These are phyloP conservation scores for Nakazawaea pomicola DNA, from an alignment of 805 yeast genomes.

Conservation along the genomic window DNA sequence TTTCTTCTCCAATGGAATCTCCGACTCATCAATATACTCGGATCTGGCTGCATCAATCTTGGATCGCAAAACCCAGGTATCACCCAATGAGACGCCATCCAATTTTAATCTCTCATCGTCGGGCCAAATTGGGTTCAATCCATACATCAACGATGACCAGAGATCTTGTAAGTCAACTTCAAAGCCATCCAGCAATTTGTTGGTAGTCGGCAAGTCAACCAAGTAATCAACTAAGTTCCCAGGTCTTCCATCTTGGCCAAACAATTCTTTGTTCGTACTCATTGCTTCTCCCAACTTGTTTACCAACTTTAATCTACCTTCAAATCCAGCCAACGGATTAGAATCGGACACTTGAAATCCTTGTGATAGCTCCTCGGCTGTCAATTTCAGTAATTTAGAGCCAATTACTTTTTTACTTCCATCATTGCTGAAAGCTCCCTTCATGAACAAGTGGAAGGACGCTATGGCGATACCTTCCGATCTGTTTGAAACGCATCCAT, in stretches of 20 bases:
- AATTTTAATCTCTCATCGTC: slow-evolving; percentile 45
- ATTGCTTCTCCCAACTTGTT: slow-evolving; percentile 45
- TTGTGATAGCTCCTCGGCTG: slow-evolving; percentile 27
- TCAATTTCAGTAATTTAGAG: slow-evolving; percentile 29
- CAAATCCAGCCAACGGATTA: slow-evolving; percentile 50
- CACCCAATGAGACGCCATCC: slow-evolving; percentile 51
- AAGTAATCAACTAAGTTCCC: slow-evolving; percentile 53
- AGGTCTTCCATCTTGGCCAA: slow-evolving; percentile 30
- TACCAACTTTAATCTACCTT: slow-evolving; percentile 46
- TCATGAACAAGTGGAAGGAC: slow-evolving; percentile 46
- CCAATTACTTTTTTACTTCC: slow-evolving; percentile 40
- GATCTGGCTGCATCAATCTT: slow-evolving; percentile 18
- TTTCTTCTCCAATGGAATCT: slow-evolving; percentile 29
- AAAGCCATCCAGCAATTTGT: slow-evolving; percentile 17
- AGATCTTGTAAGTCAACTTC: slow-evolving; percentile 40
- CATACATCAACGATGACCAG: slow-evolving; percentile 55
- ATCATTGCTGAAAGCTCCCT: slow-evolving; percentile 36
- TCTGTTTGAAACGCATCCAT: slow-evolving; percentile 31
- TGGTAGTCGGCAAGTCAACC: slow-evolving; percentile 17
- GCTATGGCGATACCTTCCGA: slow-evolving; percentile 67
- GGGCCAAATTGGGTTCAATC: slow-evolving; percentile 59
- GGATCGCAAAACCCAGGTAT: slow-evolving; percentile 50
- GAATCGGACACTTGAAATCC: slow-evolving; percentile 44
- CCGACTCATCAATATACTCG: slow-evolving; percentile 13
- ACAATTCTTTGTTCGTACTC: slow-evolving; percentile 31